Conservation (phyloP, 495 filamentous ascomycete species). For the Pyrenopolyporus hunteri region DNA sequence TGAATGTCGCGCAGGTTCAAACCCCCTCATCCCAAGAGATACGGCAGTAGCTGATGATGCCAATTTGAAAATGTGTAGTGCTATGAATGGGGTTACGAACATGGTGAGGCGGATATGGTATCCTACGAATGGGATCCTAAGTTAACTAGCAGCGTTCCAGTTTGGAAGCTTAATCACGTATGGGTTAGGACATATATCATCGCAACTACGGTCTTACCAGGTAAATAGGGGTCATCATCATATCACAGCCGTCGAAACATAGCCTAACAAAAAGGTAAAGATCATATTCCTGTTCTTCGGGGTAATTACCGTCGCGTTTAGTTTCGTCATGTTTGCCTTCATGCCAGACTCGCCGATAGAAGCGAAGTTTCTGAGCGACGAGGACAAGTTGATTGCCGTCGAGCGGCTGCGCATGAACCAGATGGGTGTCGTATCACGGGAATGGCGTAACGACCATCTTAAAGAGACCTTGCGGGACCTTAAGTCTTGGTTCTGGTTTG, state of each 20-base stretch:
- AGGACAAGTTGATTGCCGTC: constrained; percentile 56
- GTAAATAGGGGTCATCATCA: constrained; percentile 19
- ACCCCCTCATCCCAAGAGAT: not conserved
- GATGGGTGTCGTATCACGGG: constrained; percentile 61
- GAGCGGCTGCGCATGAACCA: constrained; percentile 67
- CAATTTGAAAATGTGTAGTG: constrained; percentile 49
- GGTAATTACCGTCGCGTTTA: constrained; percentile 57
- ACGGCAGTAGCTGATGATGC: constrained; percentile 30
- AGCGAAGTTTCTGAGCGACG: constrained; percentile 60
- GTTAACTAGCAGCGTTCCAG: not conserved
- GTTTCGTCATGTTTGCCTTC: constrained; percentile 53
- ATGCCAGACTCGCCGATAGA: constrained; percentile 64
- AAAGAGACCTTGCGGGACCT: constrained; percentile 60
- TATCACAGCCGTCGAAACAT: not conserved
- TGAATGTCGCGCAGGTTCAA: not conserved
- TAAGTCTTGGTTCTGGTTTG: constrained; percentile 69
- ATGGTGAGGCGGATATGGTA: constrained; percentile 47
- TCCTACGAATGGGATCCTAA: not conserved
- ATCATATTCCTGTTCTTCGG: constrained; percentile 64
- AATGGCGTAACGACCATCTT: constrained; percentile 68
- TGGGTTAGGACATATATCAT: constrained; percentile 61
- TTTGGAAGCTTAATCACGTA: constrained; percentile 48
- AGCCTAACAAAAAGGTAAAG: constrained; percentile 30
- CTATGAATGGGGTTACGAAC: constrained; percentile 62
- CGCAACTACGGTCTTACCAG: constrained; percentile 59